Conservation (phyloP, 805 yeast genomes). For the Candida montana region DNA sequence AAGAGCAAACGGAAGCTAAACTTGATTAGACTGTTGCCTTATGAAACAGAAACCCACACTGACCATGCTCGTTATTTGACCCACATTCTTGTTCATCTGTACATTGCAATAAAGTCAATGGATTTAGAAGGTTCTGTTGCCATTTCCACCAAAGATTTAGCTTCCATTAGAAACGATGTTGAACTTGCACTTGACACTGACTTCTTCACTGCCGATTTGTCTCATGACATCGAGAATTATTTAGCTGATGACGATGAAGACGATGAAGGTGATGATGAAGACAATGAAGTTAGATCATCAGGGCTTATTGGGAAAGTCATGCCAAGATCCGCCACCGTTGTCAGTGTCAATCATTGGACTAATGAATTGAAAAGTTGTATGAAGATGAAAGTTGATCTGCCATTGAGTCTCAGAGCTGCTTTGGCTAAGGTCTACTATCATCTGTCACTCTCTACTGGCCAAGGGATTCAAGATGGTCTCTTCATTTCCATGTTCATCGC, state of each 20-base stretch:
- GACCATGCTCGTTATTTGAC: conserved; percentile 72
- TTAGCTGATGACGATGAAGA: conserved; percentile 33
- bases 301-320: conserved; percentile 53
- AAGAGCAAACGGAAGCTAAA: conserved; percentile 28
- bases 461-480: conserved; percentile 50
- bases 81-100: conserved; percentile 75
- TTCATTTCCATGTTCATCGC: conserved; percentile 58
- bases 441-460: conserved; percentile 69
- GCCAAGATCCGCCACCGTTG: conserved; percentile 66
- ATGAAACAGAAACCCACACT: conserved; percentile 57
- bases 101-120: conserved; percentile 67
- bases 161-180: conserved; percentile 34
- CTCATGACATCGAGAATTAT: conserved; percentile 29
- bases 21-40: conserved; percentile 53
- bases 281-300: conserved; percentile 32
- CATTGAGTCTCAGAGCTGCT: conserved; percentile 53
- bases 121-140: conserved; percentile 69
- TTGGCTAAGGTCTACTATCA: conserved; percentile 68
- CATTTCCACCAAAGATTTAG: conserved; percentile 63
- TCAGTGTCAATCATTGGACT: conserved; percentile 79
- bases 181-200: conserved; percentile 53
- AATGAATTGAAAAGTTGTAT: conserved; percentile 76
- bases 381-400: conserved; percentile 74
- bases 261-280: conserved; percentile 35
- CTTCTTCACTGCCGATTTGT: conserved; percentile 36